Evolutionary conservation across 306 rosid genomes (phyloP).

Genomic region (Castanea sativa): DNA sequence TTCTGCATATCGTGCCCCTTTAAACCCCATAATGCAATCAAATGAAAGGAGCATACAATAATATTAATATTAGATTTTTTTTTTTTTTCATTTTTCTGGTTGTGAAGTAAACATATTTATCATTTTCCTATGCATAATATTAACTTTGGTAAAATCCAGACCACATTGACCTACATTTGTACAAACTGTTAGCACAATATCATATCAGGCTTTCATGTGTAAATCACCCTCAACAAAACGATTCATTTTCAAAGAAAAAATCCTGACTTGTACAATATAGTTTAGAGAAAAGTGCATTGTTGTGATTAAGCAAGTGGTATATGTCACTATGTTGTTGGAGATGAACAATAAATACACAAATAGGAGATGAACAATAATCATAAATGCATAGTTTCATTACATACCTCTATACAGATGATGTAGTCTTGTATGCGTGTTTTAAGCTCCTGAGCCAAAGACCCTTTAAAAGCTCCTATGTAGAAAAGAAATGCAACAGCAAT

Average conservation of each 20-base stretch:
- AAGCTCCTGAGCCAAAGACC: conserved; percentile 80
- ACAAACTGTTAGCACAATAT: neutral
- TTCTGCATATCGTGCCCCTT: too few species aligned
- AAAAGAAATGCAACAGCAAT: conserved; percentile 89
- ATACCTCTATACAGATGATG: conserved; percentile 95
- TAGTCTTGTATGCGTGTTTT: conserved; percentile 90
- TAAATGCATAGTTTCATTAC: neutral
- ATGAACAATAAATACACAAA: neutral
- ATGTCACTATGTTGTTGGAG: neutral
- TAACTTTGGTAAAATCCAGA: neutral
- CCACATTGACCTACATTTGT: neutral
- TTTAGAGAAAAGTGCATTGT: neutral
- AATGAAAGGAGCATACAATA: neutral
- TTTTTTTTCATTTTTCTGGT: neutral
- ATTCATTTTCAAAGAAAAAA: neutral
- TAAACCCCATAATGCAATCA: neutral
- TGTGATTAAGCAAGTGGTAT: neutral
- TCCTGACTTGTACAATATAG: neutral
- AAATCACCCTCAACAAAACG: neutral
- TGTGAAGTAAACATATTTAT: neutral
- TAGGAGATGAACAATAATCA: conserved; percentile 3
- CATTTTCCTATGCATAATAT: neutral
- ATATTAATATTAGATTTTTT: neutral
- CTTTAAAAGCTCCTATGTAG: conserved; percentile 80
- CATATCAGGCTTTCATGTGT: neutral